These are phyloP conservation scores for Bipolaris zeicola DNA, from an alignment of 2,329 filamentous ascomycete genomes.

Conservation along the genomic window DNA sequence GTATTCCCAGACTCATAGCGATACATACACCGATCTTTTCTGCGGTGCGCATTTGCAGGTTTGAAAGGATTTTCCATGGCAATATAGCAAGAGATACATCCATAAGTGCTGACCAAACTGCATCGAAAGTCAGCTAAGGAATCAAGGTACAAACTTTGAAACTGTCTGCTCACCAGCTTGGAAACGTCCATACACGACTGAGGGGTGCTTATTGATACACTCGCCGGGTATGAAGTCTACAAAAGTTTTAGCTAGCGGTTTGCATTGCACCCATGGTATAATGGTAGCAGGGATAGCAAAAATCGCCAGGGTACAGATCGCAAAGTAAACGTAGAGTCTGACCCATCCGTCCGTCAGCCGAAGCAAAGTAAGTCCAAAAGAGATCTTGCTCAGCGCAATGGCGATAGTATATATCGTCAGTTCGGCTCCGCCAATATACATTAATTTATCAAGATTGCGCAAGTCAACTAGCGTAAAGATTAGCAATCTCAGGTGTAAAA, in stretches of 20 bases:
- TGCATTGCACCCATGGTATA: conserved; percentile 18
- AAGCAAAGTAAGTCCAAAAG: conserved; percentile 21
- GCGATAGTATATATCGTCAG: conserved; percentile 17
- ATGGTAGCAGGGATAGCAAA: conserved; percentile 15
- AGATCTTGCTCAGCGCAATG: conserved; percentile 22
- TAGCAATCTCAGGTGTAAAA: not conserved
- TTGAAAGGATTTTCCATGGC: conserved; percentile 19
- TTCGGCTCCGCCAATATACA: conserved; percentile 15
- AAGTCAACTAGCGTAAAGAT: conserved; percentile 10
- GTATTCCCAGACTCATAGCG: conserved; percentile 19
- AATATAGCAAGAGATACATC: conserved; percentile 16
- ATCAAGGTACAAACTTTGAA: not conserved
- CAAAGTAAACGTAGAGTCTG: conserved; percentile 14
- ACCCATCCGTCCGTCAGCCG: conserved; percentile 17
- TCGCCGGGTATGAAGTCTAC: conserved; percentile 16
- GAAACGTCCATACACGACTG: conserved; percentile 16
- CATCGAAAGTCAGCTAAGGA: conserved; percentile 3
- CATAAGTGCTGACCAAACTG: conserved; percentile 19
- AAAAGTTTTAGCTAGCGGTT: conserved; percentile 17
- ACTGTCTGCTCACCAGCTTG: conserved; percentile 15
- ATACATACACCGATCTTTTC: conserved; percentile 19
- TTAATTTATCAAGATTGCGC: conserved; percentile 10
- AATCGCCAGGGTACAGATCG: conserved; percentile 13
- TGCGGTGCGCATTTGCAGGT: conserved; percentile 15
- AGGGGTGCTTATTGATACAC: conserved; percentile 17